Evolutionary conservation across 169 alveolate genomes (phyloP), one percentile per base, ranked within the genome.

Genomic region (Toxoplasma gondii): DNA sequence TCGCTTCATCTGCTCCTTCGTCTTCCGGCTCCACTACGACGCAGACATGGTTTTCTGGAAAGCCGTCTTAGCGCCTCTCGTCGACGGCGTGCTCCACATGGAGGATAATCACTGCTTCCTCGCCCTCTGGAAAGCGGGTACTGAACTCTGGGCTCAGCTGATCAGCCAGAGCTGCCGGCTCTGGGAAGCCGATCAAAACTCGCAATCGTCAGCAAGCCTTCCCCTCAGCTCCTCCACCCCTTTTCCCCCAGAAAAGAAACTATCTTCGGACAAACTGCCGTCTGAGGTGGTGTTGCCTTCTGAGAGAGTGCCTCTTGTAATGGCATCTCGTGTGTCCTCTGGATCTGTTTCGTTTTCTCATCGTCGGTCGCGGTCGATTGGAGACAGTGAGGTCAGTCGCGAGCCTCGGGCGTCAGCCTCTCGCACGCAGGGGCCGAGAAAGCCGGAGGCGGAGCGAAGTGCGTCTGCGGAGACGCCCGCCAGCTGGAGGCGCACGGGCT

Each of bases 41-140:
- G 80, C 88, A 22, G 93, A 90, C 74, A 39, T 90, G n/a, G 49
- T 58, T n/a, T 90, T 90, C 45, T 90, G 93, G 93, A 70, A 78
- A 78, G 54, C 27, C 31, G 84, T 90, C 67, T 88, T 90, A 39
- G 82, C 36, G 34, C 93, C 69, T 4, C 67, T 54, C 41, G 16
- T 88, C 54, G 81, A 88, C 36, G 70, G 49, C 17, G 49, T 78
- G 44, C 92, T 88, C n/a, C 64, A 34, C 41, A 22, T 82, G 67
- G 78, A 34, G 22, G 84, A 88, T 29, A 58, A 88, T 64, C 43
- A 38, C 54, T 36, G 31, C 19, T 54, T 88, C 53, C 84, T 88
- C 41, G 44, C n/a, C 29, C 81, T 88, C 43, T 88, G 92, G 92
- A 41, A 88, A 58, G 67, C 31, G 19, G 92, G 92, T 1, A 69